These are phyloP conservation scores for Starmera stellimalicola DNA, from an alignment of 1,139 yeast genomes.

Conservation along the genomic window DNA sequence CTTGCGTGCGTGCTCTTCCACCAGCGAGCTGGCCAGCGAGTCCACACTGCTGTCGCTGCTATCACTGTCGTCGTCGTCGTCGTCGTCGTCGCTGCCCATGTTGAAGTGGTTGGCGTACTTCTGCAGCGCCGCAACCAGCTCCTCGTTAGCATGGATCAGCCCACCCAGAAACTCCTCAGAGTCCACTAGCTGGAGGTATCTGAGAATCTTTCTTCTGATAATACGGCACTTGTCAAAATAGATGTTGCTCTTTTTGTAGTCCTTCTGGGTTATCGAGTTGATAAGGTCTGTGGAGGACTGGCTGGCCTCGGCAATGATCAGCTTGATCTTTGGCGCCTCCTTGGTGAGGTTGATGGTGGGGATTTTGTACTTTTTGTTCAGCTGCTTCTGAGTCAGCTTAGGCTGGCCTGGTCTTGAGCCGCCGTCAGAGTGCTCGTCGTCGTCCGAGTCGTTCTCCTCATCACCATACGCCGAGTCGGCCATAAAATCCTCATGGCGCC, in stretches of 20 bases:
- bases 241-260: conserved; percentile 35
- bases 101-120: conserved; percentile 53
- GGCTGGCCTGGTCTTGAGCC: conserved; percentile 5
- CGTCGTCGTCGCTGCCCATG: conserved; percentile 36
- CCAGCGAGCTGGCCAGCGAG: conserved; percentile 24
- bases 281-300: conserved; percentile 65
- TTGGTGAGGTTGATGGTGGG: conserved; percentile 61
- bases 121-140: conserved; percentile 64
- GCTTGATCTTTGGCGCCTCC: conserved; percentile 67
- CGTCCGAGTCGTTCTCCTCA: neutral
- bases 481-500: conserved; percentile 28
- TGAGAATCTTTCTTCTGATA: conserved; percentile 65
- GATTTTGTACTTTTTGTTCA: conserved; percentile 21
- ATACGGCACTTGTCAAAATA: conserved; percentile 69
- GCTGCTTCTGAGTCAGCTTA: conserved; percentile 1
- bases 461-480: conserved; percentile 33
- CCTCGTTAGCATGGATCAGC: conserved; percentile 82
- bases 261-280: conserved; percentile 53
- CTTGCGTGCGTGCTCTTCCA: conserved; percentile 19
- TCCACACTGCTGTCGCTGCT: conserved; percentile 11
- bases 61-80: conserved; percentile 21
- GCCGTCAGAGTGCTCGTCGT: conserved; percentile 18
- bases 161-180: conserved; percentile 80
- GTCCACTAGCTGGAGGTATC: conserved; percentile 74
- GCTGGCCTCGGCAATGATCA: conserved; percentile 65